Percentiles rank a stretch among this genome's conserved stretches.
Conservation (phyloP, 2,329 filamentous ascomycete genomes). For the Ascocoryne sarcoides region DNA sequence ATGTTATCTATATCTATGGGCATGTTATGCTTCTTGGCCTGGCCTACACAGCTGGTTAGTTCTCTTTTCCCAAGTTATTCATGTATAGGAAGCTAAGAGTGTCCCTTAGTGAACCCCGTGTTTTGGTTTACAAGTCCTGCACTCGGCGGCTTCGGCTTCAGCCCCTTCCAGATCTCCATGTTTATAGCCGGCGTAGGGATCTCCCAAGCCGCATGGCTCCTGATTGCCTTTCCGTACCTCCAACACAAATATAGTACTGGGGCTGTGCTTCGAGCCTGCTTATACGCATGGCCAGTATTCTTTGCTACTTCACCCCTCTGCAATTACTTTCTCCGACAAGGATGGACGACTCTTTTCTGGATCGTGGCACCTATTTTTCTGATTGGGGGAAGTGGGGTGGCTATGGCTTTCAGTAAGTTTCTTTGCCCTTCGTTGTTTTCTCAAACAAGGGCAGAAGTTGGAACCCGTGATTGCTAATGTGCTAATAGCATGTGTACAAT, state of each 20-base stretch:
- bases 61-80: neutral
- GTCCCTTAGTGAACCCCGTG: constrained; percentile 45
- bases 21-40: constrained; percentile 62
- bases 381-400: constrained; percentile 43
- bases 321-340: constrained; percentile 46
- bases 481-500: constrained; percentile 65
- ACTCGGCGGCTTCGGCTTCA: constrained; percentile 59
- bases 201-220: constrained; percentile 62
- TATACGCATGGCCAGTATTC: constrained; percentile 53
- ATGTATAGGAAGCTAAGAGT: neutral
- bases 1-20: constrained; percentile 56
- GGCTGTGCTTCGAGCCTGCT: constrained; percentile 51
- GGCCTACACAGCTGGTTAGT: constrained; percentile 52
- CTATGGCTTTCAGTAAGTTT: constrained; percentile 42
- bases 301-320: constrained; percentile 45
- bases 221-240: constrained; percentile 59
- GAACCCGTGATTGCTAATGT: constrained; percentile 26
- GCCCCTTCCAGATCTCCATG: constrained; percentile 52
- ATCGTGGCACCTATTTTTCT: constrained; percentile 35
- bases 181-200: constrained; percentile 57
- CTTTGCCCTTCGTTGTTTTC: constrained; percentile 41
- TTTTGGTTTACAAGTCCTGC: constrained; percentile 55
- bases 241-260: constrained; percentile 60
- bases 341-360: constrained; percentile 30
- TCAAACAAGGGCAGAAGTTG: no score